Base-by-base conservation (phyloP, 441 rosid species). In the Euphorbia corollata region DNA sequence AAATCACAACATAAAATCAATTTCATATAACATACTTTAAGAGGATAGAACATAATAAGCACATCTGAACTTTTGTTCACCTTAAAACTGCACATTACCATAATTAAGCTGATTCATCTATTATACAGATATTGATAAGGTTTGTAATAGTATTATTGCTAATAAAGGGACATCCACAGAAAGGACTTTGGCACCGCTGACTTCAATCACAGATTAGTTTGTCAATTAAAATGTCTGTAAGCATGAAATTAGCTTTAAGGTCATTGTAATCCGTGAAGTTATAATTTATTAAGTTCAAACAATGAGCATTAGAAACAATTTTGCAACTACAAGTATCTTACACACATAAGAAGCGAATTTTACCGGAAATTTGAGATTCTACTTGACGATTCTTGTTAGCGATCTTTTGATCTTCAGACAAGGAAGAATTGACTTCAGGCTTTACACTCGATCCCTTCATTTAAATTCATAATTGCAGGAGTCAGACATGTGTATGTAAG, bases 361-460 rank as follows among this genome's bases (percentile, higher is more conserved):
- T 63, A 87, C 94, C 85, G 73, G 75, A 77, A 77, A 72, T 38
- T 71, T 68, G 78, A 60, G 88, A 76, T 73, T 75, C 83, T 18
- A 76, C 75, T 54, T 61, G 81, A 43, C 59, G 13, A 70, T 63
- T 56, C 61, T 36, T 61, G 61, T 61, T 73, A 41, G 76, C 74
- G 30, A 51, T 75, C 15, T 59, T 65, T 59, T 69, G 87, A 72
- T 73, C 79, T 50, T 82, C 85, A 12, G 76, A 72, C 64, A 72
- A 65, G n/a, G 73, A 61, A 73, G 75, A 63, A 39, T 77, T 61
- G 69, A 76, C 96, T 69, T 81, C 90, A 60, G 89, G 87, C 84
- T 87, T 83, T 48, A 70, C 77, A 70, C 71, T 68, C 12, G 74
- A 67, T 64, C 67, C 81, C 97, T 92, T 61, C 73, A 76, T 59